A percentile compares a stretch with the other conserved stretches of the same genome.
phyloP scores from a whole-genome alignment of 73 alveolate genomes.

The Symbiodinium pilosum region DNA sequence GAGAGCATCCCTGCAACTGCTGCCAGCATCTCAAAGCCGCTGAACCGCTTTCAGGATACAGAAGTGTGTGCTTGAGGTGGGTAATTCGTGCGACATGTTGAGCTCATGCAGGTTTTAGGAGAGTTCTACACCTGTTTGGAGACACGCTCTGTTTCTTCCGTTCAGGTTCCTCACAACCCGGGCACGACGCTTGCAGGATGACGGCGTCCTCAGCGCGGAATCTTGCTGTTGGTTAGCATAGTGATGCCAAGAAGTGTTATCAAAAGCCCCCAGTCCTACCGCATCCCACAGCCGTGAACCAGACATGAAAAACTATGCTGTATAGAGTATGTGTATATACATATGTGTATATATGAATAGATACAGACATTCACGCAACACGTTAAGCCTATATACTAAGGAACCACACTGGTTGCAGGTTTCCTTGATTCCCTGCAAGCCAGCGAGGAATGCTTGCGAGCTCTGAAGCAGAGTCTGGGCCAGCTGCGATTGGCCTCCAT shows the following conservation, averaged over 20 bases:
- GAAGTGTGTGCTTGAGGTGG: too few species aligned
- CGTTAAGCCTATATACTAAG: too few species aligned
- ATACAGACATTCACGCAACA: too few species aligned
- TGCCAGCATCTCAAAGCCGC: not conserved
- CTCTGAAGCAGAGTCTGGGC: conserved; percentile 37
- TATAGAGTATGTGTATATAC: too few species aligned
- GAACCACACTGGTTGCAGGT: too few species aligned
- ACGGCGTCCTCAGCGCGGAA: conserved; percentile 37
- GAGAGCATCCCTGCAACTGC: conserved; percentile 68
- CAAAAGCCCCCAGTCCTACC: too few species aligned
- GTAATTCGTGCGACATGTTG: not conserved
- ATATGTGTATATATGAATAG: too few species aligned
- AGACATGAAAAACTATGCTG: too few species aligned
- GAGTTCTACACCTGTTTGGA: not conserved
- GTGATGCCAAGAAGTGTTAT: too few species aligned
- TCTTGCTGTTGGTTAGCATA: too few species aligned
- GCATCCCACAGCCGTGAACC: too few species aligned
- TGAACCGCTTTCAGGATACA: not conserved
- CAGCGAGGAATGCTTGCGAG: not conserved
- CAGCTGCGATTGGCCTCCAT: conserved; percentile 50
- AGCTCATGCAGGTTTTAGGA: not conserved
- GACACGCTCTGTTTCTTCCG: not conserved
- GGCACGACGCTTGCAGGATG: not conserved
- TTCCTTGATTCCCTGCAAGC: too few species aligned
- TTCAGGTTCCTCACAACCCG: conserved; percentile 29